A percentile compares a stretch with the other conserved stretches of the same genome.
Conservation (phyloP, 2,329 filamentous ascomycete genomes). For the Sphaerulina populicola region DNA sequence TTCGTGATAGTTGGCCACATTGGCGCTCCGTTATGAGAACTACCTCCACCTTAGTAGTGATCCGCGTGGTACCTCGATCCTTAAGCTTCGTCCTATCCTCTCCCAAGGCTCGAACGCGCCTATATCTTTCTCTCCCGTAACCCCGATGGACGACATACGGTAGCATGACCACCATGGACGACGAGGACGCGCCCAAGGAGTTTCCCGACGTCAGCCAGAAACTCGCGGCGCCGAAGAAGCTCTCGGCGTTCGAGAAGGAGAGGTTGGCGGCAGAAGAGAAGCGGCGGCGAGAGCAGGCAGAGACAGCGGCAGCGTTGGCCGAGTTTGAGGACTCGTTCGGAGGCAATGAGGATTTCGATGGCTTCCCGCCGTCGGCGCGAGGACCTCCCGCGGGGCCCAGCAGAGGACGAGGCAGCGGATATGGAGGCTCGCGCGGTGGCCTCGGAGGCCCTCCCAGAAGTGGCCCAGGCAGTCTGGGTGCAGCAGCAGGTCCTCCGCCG, state of each 20-base stretch:
- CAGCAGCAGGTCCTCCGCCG: conserved; percentile 32
- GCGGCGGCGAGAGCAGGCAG: conserved; percentile 70
- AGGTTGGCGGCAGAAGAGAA: conserved; percentile 86
- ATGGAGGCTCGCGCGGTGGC: conserved; percentile 27
- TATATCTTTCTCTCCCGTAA: too few species aligned
- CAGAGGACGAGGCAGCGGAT: conserved; percentile 15
- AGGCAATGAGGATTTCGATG: conserved; percentile 36
- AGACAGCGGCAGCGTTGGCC: conserved; percentile 77
- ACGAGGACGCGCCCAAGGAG: conserved; percentile 27
- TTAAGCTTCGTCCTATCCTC: too few species aligned
- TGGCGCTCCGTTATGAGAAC: too few species aligned
- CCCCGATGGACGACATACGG: too few species aligned
- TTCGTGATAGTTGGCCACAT: too few species aligned
- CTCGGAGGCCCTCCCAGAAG: conserved; percentile 35
- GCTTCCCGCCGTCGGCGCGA: conserved; percentile 17
- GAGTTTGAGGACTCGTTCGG: conserved; percentile 77
- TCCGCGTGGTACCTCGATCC: too few species aligned
- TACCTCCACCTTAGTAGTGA: too few species aligned
- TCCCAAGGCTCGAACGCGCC: too few species aligned
- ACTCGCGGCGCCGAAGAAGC: conserved; percentile 65
- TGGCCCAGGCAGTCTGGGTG: conserved; percentile 44
- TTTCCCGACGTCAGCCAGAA: conserved; percentile 71
- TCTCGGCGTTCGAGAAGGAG: conserved; percentile 80
- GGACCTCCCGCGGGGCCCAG: conserved; percentile 12
- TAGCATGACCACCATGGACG: conserved; percentile 14